phyloP scores from a whole-genome alignment of 2,329 filamentous ascomycete species.

The Fusarium domesticum region DNA sequence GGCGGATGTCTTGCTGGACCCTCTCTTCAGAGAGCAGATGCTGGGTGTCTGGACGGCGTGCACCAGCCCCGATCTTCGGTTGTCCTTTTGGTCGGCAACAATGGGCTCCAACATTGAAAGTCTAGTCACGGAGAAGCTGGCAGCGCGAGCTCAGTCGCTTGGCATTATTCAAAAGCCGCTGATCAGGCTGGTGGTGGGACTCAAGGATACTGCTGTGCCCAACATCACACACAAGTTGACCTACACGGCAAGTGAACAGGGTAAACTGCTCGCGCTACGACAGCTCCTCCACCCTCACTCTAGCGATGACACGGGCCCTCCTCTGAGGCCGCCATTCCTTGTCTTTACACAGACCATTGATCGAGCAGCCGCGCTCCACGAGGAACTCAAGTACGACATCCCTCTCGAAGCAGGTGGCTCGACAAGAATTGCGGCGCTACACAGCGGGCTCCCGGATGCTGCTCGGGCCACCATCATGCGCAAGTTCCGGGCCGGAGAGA shows the following conservation, averaged over 20 bases:
- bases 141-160: conserved; percentile 47
- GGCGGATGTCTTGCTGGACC: conserved; percentile 89
- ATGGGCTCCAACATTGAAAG: conserved; percentile 92
- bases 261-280: conserved; percentile 86
- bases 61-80: conserved; percentile 63
- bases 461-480: conserved; percentile 80
- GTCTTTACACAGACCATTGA: conserved; percentile 97
- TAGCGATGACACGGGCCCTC: conserved; percentile 51
- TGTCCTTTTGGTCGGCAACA: conserved; percentile 92
- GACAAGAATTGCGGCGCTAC: conserved; percentile 81
- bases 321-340: conserved; percentile 81
- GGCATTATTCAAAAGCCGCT: conserved; percentile 48
- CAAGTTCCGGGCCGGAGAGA: conserved; percentile 83
- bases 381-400: conserved; percentile 92
- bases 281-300: conserved; percentile 79
- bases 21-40: conserved; percentile 86
- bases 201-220: conserved; percentile 93
- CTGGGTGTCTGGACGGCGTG: conserved; percentile 80
- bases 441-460: conserved; percentile 77
- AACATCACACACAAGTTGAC: conserved; percentile 86
- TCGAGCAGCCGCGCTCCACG: conserved; percentile 79
- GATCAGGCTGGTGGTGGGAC: conserved; percentile 84
- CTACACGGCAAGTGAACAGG: conserved; percentile 89
- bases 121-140: conserved; percentile 67
- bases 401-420: conserved; percentile 82